Evolutionary conservation across 148 eudicot species (phyloP).

Genomic region (Rhododendron williamsianum): DNA sequence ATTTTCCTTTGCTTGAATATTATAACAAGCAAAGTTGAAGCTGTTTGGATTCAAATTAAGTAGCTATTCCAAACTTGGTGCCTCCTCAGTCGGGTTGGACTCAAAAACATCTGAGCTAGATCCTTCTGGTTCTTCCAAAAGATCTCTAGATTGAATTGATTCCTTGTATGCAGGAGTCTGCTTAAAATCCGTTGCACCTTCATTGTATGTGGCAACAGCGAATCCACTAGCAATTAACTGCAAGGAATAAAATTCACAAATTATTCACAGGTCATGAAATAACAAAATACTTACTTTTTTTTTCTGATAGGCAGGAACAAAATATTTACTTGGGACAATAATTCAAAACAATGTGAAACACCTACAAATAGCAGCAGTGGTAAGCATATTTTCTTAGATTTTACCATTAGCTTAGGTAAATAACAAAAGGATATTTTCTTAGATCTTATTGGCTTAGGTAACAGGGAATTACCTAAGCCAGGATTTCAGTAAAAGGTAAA

Average conservation of each 20-base stretch:
- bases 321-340: not conserved
- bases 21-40: not conserved
- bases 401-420: not conserved
- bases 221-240: constrained; percentile 81
- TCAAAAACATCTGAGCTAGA: constrained; percentile 72
- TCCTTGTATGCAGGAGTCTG: constrained; percentile 82
- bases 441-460: not conserved
- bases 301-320: too few species aligned
- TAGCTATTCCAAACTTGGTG: constrained; percentile 69
- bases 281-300: constrained; percentile 5
- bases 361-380: not conserved
- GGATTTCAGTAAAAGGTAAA: not conserved
- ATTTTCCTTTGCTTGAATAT: constrained; percentile 1
- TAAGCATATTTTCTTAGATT: not conserved
- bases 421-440: not conserved
- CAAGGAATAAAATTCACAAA: not conserved
- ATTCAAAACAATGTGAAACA: not conserved
- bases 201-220: constrained; percentile 90
- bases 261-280: constrained; percentile 7
- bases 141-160: constrained; percentile 65
- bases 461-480: not conserved
- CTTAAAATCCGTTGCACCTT: constrained; percentile 96
- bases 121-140: constrained; percentile 67
- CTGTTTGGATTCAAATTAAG: not conserved
- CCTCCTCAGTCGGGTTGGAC: constrained; percentile 86